Evolutionary conservation across 768 basidiomycete species (phyloP), one percentile per base, ranked within the genome.

Genomic region (Coprinopsis cinerea): DNA sequence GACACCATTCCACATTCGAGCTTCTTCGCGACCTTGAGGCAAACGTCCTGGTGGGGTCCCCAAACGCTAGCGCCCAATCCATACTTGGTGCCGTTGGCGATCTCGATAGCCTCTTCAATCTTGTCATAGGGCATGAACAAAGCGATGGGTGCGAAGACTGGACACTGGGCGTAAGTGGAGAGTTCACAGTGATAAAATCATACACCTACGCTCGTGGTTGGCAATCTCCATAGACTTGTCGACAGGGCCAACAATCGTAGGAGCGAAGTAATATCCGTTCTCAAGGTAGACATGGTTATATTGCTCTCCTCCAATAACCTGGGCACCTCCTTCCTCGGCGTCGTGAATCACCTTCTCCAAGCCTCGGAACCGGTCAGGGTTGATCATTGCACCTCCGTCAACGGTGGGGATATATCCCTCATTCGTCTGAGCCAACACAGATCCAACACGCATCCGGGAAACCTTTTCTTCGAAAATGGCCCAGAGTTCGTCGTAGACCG

Each of bases 1-100:
- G 93, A 85, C 2, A 98, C 95, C 96, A 99, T 98, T 40, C 95
- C 95, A 58, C 92, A 94, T 46, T 95, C 82, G 44, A 99, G 70
- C 42, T 73, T 70, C 56, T 82, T 82, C 24, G 93, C 93, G 18
- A 98, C 85, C 42, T 84, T 72, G 47, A 90, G 57, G 60, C 91
- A 92, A 36, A 86, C 70, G 34, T 78, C 76, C 63, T 87, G 85
- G 61, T 89, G 81, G 9, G 85, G 85, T 7, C 96, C 96, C 62
- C 94, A 99, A 17, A 99, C 91, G 48, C 89, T 90, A 1, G 94
- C 92, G 17, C 94, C 95, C 24, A 99, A 82, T 11, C 89, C 94
- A 63, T 88, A 98, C 18, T 77, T 75, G 0, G 92, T 94, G 17
- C 78, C 77, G 61, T 98, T 99, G 0, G 95, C 90, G 54, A 95